phyloP scores from a whole-genome alignment of 805 yeast species.

The Candida andamanensis region DNA sequence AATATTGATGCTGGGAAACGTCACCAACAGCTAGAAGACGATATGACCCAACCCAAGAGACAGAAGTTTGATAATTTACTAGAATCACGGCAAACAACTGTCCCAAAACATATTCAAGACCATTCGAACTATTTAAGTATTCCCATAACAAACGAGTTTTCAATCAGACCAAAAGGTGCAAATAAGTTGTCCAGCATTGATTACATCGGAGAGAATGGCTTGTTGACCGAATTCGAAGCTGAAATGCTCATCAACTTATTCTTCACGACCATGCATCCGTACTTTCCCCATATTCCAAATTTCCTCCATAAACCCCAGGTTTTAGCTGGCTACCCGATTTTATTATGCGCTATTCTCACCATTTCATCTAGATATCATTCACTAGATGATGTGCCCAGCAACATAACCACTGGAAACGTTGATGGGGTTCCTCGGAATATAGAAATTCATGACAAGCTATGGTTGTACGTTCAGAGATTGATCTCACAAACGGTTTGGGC shows the following conservation, averaged over 20 bases:
- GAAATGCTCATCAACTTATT: constrained; percentile 52
- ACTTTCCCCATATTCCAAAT: constrained; percentile 79
- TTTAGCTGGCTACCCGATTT: constrained; percentile 73
- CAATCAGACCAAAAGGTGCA: constrained; percentile 45
- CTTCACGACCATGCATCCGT: constrained; percentile 80
- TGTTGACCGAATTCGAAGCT: constrained; percentile 62
- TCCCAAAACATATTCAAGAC: constrained; percentile 14
- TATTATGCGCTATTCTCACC: constrained; percentile 75
- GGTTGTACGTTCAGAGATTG: constrained; percentile 79
- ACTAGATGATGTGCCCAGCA: constrained; percentile 39
- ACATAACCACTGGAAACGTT: constrained; percentile 19
- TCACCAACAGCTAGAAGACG: constrained; percentile 42
- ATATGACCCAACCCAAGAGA: constrained; percentile 1
- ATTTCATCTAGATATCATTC: constrained; percentile 75
- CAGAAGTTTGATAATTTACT: constrained; percentile 5
- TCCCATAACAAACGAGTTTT: constrained; percentile 17
- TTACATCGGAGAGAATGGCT: constrained; percentile 49
- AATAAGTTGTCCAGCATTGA: constrained; percentile 53
- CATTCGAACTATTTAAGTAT: constrained; percentile 12
- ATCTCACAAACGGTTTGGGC: constrained; percentile 92
- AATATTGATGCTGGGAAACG: constrained; percentile 48
- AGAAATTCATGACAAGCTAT: constrained; percentile 69
- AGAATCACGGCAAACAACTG: constrained; percentile 2
- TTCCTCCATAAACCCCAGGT: constrained; percentile 63
- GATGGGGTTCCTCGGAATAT: constrained; percentile 42